These are phyloP conservation scores for Candida succiphila DNA, from an alignment of 805 yeast genomes.

Conservation along the genomic window DNA sequence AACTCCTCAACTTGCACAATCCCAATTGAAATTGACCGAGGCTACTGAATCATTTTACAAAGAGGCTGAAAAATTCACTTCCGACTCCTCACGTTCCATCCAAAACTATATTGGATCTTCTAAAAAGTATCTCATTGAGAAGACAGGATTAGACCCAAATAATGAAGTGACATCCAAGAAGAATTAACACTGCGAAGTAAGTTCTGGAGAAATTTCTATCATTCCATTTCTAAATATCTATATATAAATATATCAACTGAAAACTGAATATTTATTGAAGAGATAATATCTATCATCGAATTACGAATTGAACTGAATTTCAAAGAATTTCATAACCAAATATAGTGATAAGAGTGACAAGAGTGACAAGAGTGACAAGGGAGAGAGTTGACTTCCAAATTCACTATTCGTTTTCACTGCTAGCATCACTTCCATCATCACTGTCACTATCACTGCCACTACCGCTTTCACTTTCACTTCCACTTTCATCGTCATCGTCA, in stretches of 20 bases:
- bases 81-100: slow-evolving; percentile 28
- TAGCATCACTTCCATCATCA: slow-evolving; percentile 3
- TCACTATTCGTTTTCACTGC: slow-evolving; percentile 1
- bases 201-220: too few relatives aligned
- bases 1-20: slow-evolving; percentile 54
- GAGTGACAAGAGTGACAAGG: too few relatives aligned
- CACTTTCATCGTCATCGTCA: slow-evolving; percentile 18
- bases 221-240: too few relatives aligned
- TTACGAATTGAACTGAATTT: too few relatives aligned
- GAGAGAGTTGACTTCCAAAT: too few relatives aligned
- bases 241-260: too few relatives aligned
- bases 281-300: too few relatives aligned
- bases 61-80: slow-evolving; percentile 31
- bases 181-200: too few relatives aligned
- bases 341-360: too few relatives aligned
- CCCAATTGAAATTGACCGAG: slow-evolving; percentile 41
- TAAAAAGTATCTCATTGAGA: slow-evolving; percentile 34
- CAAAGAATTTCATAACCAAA: too few relatives aligned
- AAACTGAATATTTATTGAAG: too few relatives aligned
- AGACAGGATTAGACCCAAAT: slow-evolving; percentile 63
- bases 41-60: slow-evolving; percentile 34
- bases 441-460: slow-evolving; percentile 4
- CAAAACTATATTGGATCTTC: slow-evolving; percentile 22
- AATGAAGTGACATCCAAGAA: slow-evolving; percentile 47
- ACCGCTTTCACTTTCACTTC: slow-evolving; percentile 11